Conservation (phyloP, 305 asterid species). For the Ajuga reptans region DNA sequence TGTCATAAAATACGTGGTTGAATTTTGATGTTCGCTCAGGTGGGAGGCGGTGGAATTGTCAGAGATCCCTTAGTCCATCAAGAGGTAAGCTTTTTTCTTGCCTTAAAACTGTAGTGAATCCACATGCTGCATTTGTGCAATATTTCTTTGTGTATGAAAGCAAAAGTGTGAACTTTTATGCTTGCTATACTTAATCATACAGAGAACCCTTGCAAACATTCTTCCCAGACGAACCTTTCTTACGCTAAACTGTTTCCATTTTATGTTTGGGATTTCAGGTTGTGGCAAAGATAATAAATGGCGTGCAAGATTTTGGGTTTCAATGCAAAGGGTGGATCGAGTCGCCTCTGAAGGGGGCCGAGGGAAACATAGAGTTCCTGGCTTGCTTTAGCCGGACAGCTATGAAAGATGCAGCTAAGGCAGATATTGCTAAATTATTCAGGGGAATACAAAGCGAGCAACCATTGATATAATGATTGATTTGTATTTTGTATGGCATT, state of each 20-base stretch:
- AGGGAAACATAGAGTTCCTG: conserved; percentile 82
- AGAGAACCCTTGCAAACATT: not conserved
- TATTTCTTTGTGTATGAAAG: not conserved
- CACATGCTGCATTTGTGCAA: not conserved
- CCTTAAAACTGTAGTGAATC: not conserved
- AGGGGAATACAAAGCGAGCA: not conserved
- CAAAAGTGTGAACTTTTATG: not conserved
- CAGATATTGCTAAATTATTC: conserved; percentile 29
- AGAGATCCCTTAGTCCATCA: conserved; percentile 74
- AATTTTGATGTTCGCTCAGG: conserved; percentile 37
- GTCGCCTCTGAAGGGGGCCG: conserved; percentile 85
- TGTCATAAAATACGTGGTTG: not conserved
- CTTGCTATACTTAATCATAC: not conserved
- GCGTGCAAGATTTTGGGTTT: conserved; percentile 65
- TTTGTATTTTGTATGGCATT: too few species aligned
- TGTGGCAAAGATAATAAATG: conserved; percentile 60
- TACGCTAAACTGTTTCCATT: not conserved
- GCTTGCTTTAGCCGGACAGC: conserved; percentile 53
- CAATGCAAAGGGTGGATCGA: conserved; percentile 81
- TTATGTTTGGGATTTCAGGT: conserved; percentile 36
- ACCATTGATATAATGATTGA: not conserved
- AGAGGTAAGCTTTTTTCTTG: conserved; percentile 44
- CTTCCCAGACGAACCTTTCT: not conserved
- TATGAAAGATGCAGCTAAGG: conserved; percentile 16
- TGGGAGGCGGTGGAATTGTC: conserved; percentile 89